Percentiles rank a stretch among this genome's conserved stretches.
phyloP scores from a whole-genome alignment of 2,329 filamentous ascomycete genomes.

The Colletotrichum musicola region DNA sequence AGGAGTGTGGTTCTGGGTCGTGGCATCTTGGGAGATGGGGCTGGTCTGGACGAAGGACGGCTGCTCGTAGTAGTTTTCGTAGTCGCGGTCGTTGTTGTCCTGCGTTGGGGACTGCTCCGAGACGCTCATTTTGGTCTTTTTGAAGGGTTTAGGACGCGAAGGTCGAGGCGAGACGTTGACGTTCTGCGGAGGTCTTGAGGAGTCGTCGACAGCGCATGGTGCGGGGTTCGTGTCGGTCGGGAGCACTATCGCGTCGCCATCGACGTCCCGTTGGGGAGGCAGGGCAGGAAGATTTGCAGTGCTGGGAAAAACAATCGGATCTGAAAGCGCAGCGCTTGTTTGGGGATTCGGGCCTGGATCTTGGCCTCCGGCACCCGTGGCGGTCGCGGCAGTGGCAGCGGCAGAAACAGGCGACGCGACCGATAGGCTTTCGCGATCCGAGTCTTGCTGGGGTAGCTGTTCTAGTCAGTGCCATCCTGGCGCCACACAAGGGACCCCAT shows the following conservation, averaged over 20 bases:
- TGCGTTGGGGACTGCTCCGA: constrained; percentile 69
- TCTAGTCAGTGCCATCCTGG: constrained; percentile 38
- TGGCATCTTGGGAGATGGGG: constrained; percentile 40
- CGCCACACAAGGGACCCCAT: background rate
- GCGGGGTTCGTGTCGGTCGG: constrained; percentile 6
- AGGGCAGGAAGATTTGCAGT: background rate
- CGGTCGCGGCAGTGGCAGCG: constrained; percentile 24
- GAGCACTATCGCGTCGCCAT: constrained; percentile 21
- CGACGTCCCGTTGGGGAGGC: background rate
- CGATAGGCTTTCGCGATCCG: constrained; percentile 22
- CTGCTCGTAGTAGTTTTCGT: constrained; percentile 52
- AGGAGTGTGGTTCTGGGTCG: constrained; percentile 50
- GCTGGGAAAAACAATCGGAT: background rate
- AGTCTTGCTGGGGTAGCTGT: constrained; percentile 32
- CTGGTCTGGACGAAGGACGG: constrained; percentile 36
- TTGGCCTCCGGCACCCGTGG: constrained; percentile 8
- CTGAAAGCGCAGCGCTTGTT: background rate
- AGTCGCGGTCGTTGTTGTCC: constrained; percentile 68
- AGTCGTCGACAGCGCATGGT: constrained; percentile 17
- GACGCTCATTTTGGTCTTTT: constrained; percentile 54
- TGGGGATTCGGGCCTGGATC: constrained; percentile 10
- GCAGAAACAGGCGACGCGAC: constrained; percentile 17
- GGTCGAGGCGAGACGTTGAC: constrained; percentile 37
- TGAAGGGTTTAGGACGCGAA: constrained; percentile 5
- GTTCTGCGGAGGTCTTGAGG: constrained; percentile 11